Conservation (phyloP, 78 protist species). For the Protostelium mycophagum region DNA sequence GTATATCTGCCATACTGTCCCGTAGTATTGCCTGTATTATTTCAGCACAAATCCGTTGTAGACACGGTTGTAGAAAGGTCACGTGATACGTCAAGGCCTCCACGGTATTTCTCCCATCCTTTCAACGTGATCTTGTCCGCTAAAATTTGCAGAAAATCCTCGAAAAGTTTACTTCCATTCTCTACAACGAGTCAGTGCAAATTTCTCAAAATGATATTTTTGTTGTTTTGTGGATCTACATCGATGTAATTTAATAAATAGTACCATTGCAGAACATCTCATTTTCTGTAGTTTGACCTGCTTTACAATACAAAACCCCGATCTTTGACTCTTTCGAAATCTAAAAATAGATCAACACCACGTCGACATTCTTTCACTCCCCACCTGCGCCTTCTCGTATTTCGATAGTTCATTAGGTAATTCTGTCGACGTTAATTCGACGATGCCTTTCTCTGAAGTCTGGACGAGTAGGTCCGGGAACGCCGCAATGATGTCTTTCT, state of each 20-base stretch:
- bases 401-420: background rate
- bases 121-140: conserved; percentile 42
- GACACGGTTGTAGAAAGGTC: conserved; percentile 1
- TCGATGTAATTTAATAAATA: no score
- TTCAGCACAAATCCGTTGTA: background rate
- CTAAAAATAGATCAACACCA: no score
- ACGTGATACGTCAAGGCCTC: conserved; percentile 58
- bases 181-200: background rate
- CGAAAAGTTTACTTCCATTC: conserved; percentile 25
- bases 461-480: background rate
- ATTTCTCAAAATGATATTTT: background rate
- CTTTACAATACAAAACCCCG: conserved; percentile 32
- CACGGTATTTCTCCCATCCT: conserved; percentile 43
- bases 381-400: background rate
- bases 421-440: background rate
- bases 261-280: conserved; percentile 23
- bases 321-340: conserved; percentile 23
- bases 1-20: conserved; percentile 66
- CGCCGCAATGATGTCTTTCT: background rate
- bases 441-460: background rate
- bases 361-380: background rate
- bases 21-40: conserved; percentile 20
- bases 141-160: conserved; percentile 33
- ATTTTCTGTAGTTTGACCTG: conserved; percentile 19
- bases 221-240: no score